Evolutionary conservation across 2,329 filamentous ascomycete species (phyloP).

Genomic region (Meredithiella fracta): DNA sequence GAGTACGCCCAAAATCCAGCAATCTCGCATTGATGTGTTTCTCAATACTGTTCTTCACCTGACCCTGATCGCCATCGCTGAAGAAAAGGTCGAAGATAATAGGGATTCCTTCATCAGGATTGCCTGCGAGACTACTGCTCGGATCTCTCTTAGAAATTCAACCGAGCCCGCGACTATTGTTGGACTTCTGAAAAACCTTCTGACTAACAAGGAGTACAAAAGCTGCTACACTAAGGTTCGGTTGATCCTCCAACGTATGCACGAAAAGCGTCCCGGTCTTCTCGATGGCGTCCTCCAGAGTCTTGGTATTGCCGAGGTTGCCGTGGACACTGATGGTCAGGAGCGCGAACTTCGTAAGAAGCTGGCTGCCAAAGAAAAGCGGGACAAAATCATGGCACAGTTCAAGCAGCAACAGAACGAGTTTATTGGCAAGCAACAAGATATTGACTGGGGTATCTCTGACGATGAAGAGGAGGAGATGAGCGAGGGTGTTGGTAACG

Average conservation of each 20-base stretch:
- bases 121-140: background rate
- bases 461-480: conserved; percentile 61
- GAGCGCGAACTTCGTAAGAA: conserved; percentile 66
- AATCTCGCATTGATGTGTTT: conserved; percentile 76
- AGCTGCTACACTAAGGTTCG: conserved; percentile 71
- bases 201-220: conserved; percentile 57
- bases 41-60: conserved; percentile 83
- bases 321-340: conserved; percentile 34
- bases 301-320: conserved; percentile 55
- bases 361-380: conserved; percentile 72
- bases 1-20: conserved; percentile 57
- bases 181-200: conserved; percentile 44
- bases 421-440: conserved; percentile 71
- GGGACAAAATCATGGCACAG: conserved; percentile 91
- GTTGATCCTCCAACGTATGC: conserved; percentile 68
- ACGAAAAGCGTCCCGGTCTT: conserved; percentile 58
- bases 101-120: conserved; percentile 2
- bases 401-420: conserved; percentile 96
- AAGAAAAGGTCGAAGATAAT: conserved; percentile 45
- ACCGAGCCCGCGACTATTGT: conserved; percentile 42
- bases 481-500: conserved; percentile 51
- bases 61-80: conserved; percentile 66
- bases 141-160: background rate
- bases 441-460: conserved; percentile 59
- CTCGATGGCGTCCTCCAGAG: conserved; percentile 53